Conservation (phyloP, 331 rosid genomes). For the Acacia concinna region DNA sequence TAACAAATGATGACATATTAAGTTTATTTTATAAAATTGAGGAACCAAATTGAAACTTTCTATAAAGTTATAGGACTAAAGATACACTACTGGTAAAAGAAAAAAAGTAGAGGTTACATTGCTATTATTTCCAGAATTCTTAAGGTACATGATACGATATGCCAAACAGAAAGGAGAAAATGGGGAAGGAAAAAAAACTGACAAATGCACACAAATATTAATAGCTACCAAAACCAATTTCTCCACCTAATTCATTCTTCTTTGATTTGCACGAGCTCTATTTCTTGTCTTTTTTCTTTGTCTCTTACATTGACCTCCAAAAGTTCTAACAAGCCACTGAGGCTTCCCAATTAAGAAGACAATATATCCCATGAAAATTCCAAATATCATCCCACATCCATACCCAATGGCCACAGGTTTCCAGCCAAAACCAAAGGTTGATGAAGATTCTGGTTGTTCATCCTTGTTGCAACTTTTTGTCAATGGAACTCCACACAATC, state of each 20-base stretch:
- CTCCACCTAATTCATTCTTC: neutral
- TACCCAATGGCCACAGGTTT: neutral
- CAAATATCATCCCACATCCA: conserved; percentile 22
- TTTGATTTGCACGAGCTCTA: neutral
- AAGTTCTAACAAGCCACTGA: neutral
- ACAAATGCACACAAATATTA: neutral
- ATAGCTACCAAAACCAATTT: neutral
- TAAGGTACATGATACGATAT: neutral
- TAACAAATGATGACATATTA: too few relatives aligned
- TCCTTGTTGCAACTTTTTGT: neutral
- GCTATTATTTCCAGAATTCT: neutral
- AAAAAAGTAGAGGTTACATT: neutral
- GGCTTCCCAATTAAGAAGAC: neutral
- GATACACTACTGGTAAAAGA: too few relatives aligned
- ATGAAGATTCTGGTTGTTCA: neutral
- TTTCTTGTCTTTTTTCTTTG: neutral
- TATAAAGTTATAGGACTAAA: too few relatives aligned
- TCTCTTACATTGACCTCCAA: neutral
- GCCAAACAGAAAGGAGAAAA: neutral
- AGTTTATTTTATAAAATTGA: too few relatives aligned
- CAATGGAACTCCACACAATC: neutral
- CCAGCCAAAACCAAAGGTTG: neutral
- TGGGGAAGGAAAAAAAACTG: neutral
- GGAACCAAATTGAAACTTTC: too few relatives aligned
- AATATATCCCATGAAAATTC: neutral